Conservation (phyloP, 768 basidiomycete genomes). For the Dendrothele bispora region DNA sequence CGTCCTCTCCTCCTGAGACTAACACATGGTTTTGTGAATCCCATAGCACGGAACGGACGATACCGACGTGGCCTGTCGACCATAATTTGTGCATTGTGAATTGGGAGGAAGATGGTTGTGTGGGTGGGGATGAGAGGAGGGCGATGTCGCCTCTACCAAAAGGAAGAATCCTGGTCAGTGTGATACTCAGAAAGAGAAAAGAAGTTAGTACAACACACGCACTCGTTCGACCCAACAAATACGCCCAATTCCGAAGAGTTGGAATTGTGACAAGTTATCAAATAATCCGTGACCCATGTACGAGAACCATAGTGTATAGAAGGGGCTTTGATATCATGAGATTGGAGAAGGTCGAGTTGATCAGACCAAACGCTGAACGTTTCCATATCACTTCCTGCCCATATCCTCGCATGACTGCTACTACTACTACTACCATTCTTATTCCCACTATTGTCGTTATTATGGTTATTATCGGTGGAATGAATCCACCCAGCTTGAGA, state of each 20-base stretch:
- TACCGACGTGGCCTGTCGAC: constrained; percentile 54
- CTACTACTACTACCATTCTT: too few species aligned
- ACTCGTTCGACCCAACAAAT: constrained; percentile 79
- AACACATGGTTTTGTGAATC: constrained; percentile 50
- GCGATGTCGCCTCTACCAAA: constrained; percentile 55
- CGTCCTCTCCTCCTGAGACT: constrained; percentile 53
- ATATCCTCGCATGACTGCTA: constrained; percentile 50
- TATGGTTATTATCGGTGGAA: too few species aligned
- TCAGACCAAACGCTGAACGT: constrained; percentile 83
- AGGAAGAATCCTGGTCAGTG: constrained; percentile 1
- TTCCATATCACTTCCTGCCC: constrained; percentile 95
- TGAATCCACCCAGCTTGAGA: constrained; percentile 74
- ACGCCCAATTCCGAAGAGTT: constrained; percentile 44
- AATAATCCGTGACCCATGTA: constrained; percentile 81
- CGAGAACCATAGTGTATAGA: constrained; percentile 54
- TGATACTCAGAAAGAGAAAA: neutral
- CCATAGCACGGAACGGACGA: constrained; percentile 57
- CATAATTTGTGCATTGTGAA: constrained; percentile 55
- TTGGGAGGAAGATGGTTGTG: constrained; percentile 26
- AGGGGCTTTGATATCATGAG: constrained; percentile 63
- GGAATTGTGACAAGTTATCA: constrained; percentile 51
- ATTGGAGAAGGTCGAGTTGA: constrained; percentile 60
- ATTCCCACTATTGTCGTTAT: too few species aligned
- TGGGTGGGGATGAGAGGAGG: constrained; percentile 46
- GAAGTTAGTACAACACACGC: constrained; percentile 22